Conservation (phyloP, 495 filamentous ascomycete genomes). For the Cercophora samala region DNA sequence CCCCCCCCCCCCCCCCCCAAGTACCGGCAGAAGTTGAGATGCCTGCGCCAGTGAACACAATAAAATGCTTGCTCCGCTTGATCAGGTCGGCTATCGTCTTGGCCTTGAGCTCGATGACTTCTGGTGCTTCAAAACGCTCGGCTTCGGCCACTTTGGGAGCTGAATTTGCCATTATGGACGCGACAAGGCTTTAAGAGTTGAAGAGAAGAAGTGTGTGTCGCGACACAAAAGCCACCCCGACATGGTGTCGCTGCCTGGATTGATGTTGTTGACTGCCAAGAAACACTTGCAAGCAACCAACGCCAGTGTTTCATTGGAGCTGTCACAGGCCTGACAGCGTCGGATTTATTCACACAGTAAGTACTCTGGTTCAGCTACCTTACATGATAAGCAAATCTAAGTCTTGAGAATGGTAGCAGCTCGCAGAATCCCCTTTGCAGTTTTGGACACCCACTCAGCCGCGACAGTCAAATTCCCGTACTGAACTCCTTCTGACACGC, state of each 20-base stretch:
- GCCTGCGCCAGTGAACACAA: slow-evolving; percentile 47
- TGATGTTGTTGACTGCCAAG: background rate
- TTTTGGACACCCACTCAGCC: slow-evolving; percentile 65
- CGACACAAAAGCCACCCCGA: background rate
- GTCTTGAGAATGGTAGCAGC: slow-evolving; percentile 54
- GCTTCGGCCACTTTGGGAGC: slow-evolving; percentile 10
- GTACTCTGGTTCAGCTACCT: background rate
- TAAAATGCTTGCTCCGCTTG: slow-evolving; percentile 43
- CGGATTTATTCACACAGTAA: background rate
- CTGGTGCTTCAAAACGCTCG: slow-evolving; percentile 36
- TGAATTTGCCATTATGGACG: slow-evolving; percentile 2
- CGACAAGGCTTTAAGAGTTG: background rate
- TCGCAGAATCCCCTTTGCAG: slow-evolving; percentile 58
- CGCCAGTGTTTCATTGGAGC: background rate
- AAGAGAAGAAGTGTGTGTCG: background rate
- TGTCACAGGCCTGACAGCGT: background rate
- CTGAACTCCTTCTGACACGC: slow-evolving; percentile 71
- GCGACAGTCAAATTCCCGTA: slow-evolving; percentile 62
- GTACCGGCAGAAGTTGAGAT: slow-evolving; percentile 46
- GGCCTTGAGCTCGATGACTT: slow-evolving; percentile 36
- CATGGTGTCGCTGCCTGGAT: background rate
- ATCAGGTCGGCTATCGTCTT: slow-evolving; percentile 37
- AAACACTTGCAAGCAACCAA: background rate
- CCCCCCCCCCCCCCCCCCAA: too few species aligned
- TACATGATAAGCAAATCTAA: background rate